Evolutionary conservation across 148 eudicot species (phyloP).

Genomic region (Cornus suecica): DNA sequence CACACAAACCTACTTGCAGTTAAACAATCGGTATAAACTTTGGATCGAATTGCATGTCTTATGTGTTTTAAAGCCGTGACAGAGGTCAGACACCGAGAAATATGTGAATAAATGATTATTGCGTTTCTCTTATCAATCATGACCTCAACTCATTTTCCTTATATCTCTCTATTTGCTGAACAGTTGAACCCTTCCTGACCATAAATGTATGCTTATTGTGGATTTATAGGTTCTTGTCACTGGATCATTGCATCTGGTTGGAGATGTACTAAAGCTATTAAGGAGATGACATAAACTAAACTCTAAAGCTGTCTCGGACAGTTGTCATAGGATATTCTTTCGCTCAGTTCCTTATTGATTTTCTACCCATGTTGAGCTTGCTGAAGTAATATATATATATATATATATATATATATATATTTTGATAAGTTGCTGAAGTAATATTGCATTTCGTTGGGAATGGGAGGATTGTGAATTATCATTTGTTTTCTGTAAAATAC

Average conservation of each 20-base stretch:
- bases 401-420: too few species aligned
- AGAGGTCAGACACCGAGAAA: too few species aligned
- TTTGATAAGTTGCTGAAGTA: too few species aligned
- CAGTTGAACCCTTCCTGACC: background rate
- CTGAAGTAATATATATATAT: background rate
- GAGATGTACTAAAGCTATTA: constrained; percentile 74
- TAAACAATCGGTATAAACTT: background rate
- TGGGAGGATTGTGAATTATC: too few species aligned
- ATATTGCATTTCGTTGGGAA: background rate
- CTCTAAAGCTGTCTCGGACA: background rate
- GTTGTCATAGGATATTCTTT: background rate
- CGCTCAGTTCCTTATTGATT: background rate
- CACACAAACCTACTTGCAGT: background rate
- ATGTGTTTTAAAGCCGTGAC: background rate
- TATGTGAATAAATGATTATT: too few species aligned
- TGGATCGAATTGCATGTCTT: background rate
- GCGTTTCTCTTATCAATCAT: too few species aligned
- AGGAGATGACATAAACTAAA: constrained; percentile 30
- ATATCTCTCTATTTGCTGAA: too few species aligned
- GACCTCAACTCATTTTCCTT: too few species aligned
- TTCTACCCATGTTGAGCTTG: background rate
- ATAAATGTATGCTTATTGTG: background rate
- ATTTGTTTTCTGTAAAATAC: background rate
- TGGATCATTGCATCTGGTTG: constrained; percentile 84
- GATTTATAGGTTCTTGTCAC: constrained; percentile 75